Percentiles rank a stretch among this genome's conserved stretches.
phyloP scores from a whole-genome alignment of 805 yeast species.

The Tetrapisispora phaffii region DNA sequence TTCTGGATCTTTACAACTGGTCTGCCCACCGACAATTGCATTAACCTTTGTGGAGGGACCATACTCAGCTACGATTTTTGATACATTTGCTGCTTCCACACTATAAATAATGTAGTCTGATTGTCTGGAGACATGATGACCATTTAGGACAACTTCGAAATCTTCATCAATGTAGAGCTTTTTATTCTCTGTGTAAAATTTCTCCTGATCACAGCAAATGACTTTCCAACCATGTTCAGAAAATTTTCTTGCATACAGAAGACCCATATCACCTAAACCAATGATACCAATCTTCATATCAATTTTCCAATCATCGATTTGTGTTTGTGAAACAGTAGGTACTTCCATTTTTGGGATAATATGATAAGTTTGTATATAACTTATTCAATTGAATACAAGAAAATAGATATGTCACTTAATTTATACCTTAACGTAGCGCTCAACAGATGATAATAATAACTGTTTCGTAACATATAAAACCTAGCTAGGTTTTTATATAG shows the following conservation, averaged over 20 bases:
- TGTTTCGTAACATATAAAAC: too few relatives aligned
- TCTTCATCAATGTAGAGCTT: conserved; percentile 33
- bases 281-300: conserved; percentile 72
- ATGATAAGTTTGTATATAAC: too few relatives aligned
- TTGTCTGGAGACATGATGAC: conserved; percentile 71
- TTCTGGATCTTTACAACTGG: conserved; percentile 89
- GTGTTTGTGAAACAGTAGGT: conserved; percentile 7
- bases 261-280: conserved; percentile 97
- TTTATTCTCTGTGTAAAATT: conserved; percentile 38
- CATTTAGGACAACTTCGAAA: conserved; percentile 59
- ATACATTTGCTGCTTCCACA: conserved; percentile 85
- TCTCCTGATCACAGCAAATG: conserved; percentile 79
- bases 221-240: conserved; percentile 81
- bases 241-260: conserved; percentile 70
- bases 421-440: too few relatives aligned
- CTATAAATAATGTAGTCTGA: conserved; percentile 82
- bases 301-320: conserved; percentile 29
- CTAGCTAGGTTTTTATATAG: too few relatives aligned
- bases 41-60: conserved; percentile 86
- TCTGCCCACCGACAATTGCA: conserved; percentile 95
- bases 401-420: too few relatives aligned
- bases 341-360: conserved; percentile 7
- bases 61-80: conserved; percentile 57
- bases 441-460: too few relatives aligned
- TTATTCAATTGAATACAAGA: too few relatives aligned